Evolutionary conservation across 331 rosid genomes (phyloP).

Genomic region (Rosa hybrid): DNA sequence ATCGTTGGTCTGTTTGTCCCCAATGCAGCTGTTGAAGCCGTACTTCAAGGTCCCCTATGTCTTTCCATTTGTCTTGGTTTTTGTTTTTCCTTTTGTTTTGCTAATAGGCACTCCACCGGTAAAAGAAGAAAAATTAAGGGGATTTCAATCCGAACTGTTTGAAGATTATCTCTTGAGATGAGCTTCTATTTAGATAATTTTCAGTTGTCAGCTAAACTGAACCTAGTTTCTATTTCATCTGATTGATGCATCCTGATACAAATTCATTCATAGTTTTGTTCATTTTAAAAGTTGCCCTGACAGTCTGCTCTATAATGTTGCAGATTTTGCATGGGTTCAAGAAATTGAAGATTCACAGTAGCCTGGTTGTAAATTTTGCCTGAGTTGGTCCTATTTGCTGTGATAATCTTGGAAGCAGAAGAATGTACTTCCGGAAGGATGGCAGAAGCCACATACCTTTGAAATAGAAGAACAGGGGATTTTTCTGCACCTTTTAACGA

Average conservation of each 20-base stretch:
- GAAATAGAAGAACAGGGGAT: slow-evolving; percentile 21
- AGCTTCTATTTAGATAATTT: neutral
- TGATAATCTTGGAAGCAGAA: neutral
- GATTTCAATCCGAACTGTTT: neutral
- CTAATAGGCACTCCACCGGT: neutral
- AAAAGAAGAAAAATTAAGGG: neutral
- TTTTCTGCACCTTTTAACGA: slow-evolving; percentile 43
- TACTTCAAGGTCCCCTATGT: slow-evolving; percentile 61
- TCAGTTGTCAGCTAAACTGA: neutral
- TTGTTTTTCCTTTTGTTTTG: neutral
- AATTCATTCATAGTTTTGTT: neutral
- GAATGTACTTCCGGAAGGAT: slow-evolving; percentile 13
- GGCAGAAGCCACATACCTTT: slow-evolving; percentile 19
- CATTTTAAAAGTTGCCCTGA: slow-evolving; percentile 5
- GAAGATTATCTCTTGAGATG: neutral
- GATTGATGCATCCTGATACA: neutral
- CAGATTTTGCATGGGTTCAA: slow-evolving; percentile 64
- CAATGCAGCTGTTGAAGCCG: slow-evolving; percentile 78
- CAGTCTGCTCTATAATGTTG: neutral
- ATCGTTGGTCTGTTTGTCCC: slow-evolving; percentile 85
- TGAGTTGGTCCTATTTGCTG: neutral
- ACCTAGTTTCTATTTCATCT: neutral
- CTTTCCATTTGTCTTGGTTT: neutral
- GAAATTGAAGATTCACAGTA: slow-evolving; percentile 36
- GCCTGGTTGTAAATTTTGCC: slow-evolving; percentile 12